Percentiles rank a stretch among this genome's conserved stretches.
phyloP scores from a whole-genome alignment of 164 flowering plant species.

The Cinnamomum micranthum region DNA sequence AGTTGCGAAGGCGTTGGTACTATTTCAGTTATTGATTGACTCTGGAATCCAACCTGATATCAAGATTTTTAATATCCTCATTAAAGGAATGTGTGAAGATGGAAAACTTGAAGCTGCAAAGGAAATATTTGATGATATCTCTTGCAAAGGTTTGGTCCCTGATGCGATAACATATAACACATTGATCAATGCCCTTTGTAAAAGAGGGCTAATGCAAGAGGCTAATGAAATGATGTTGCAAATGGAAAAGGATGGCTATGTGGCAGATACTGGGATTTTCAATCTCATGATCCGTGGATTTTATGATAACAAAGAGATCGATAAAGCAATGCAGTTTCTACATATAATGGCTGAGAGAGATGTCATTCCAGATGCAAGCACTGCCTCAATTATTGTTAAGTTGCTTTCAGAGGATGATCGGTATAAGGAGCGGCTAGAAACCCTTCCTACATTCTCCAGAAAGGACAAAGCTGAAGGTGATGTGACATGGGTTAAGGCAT shows the following conservation, averaged over 20 bases:
- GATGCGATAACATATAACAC: constrained; percentile 35
- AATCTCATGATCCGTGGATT: constrained; percentile 36
- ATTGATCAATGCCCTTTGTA: constrained; percentile 48
- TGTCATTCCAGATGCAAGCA: constrained; percentile 34
- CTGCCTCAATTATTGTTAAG: constrained; percentile 33
- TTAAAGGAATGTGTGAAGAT: constrained; percentile 44
- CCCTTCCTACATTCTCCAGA: constrained; percentile 34
- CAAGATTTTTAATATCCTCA: constrained; percentile 30
- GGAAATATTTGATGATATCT: constrained; percentile 28
- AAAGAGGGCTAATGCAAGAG: constrained; percentile 30
- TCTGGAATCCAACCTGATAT: constrained; percentile 12
- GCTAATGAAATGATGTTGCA: constrained; percentile 37
- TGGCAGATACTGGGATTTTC: constrained; percentile 40
- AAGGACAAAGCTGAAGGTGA: not conserved
- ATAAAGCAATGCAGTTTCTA: constrained; percentile 38
- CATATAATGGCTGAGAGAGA: constrained; percentile 38
- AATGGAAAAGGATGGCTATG: constrained; percentile 49
- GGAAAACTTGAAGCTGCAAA: constrained; percentile 36
- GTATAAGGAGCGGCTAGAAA: constrained; percentile 11
- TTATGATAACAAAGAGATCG: constrained; percentile 20
- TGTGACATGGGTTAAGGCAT: not conserved
- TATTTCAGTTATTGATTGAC: constrained; percentile 22
- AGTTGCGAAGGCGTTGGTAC: constrained; percentile 37
- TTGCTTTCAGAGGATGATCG: constrained; percentile 35
- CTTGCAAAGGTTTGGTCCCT: constrained; percentile 31